Evolutionary conservation across 2,329 filamentous ascomycete species (phyloP).

Genomic region (Byssothecium circinans): DNA sequence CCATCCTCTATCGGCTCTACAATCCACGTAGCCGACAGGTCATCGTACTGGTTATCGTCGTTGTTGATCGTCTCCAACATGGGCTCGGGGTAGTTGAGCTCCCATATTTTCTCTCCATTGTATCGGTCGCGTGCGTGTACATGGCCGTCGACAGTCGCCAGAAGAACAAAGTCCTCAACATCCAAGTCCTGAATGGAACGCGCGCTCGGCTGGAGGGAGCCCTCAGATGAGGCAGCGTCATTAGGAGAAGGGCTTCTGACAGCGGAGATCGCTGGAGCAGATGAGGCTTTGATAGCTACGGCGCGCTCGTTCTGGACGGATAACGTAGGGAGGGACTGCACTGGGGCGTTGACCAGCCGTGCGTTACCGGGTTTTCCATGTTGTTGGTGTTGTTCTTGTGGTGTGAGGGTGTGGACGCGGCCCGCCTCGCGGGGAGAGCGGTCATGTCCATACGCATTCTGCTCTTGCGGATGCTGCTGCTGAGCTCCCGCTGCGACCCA

Average conservation of each 20-base stretch:
- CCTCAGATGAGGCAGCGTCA: conserved; percentile 46
- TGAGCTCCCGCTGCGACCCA: conserved; percentile 43
- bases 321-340: conserved; percentile 29
- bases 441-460: conserved; percentile 11
- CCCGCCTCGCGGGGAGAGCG: conserved; percentile 31
- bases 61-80: conserved; percentile 89
- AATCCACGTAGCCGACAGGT: conserved; percentile 64
- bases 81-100: conserved; percentile 77
- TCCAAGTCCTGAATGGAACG: conserved; percentile 99
- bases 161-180: conserved; percentile 99
- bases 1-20: conserved; percentile 90
- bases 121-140: conserved; percentile 88
- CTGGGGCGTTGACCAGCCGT: conserved; percentile 23
- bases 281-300: conserved; percentile 75
- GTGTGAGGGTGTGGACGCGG: conserved; percentile 28
- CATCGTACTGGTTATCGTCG: conserved; percentile 61
- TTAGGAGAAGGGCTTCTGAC: conserved; percentile 92
- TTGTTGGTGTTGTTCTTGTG: conserved; percentile 22
- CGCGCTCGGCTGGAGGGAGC: conserved; percentile 71
- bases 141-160: conserved; percentile 99
- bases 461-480: conserved; percentile 45
- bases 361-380: conserved; percentile 19
- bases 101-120: conserved; percentile 83
- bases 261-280: conserved; percentile 83
- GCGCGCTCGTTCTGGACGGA: conserved; percentile 76